phyloP scores from a whole-genome alignment of 306 rosid species.

The Alnus rubra region DNA sequence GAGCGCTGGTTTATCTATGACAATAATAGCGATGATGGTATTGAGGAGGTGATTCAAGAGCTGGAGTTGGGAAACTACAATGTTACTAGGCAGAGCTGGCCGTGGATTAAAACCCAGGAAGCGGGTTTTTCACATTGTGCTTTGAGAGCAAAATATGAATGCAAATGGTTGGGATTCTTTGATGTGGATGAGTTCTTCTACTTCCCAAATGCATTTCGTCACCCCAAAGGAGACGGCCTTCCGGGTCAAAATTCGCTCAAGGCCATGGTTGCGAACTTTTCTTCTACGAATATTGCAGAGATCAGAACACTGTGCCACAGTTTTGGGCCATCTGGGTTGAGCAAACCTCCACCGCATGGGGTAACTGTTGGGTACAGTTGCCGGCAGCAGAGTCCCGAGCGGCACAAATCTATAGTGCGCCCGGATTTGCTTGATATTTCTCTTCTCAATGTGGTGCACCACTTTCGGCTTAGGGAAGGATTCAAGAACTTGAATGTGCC shows the following conservation, averaged over 20 bases:
- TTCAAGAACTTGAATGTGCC: slow-evolving; percentile 43
- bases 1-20: slow-evolving; percentile 95
- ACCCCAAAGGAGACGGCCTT: slow-evolving; percentile 17
- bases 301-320: slow-evolving; percentile 82
- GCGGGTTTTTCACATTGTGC: slow-evolving; percentile 97
- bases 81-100: slow-evolving; percentile 74
- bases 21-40: slow-evolving; percentile 85
- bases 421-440: slow-evolving; percentile 64
- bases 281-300: slow-evolving; percentile 56
- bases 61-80: slow-evolving; percentile 62
- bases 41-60: slow-evolving; percentile 55
- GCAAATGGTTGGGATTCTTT: slow-evolving; percentile 93
- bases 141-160: slow-evolving; percentile 74
- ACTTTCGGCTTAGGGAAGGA: slow-evolving; percentile 71
- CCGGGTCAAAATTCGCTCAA: slow-evolving; percentile 64
- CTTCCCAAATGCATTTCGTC: slow-evolving; percentile 55
- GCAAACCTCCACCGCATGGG: slow-evolving; percentile 59
- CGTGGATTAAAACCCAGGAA: slow-evolving; percentile 96
- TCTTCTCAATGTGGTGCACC: slow-evolving; percentile 88
- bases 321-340: slow-evolving; percentile 92
- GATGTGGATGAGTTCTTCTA: slow-evolving; percentile 94
- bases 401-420: slow-evolving; percentile 88
- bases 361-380: slow-evolving; percentile 86
- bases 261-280: slow-evolving; percentile 52
- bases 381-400: slow-evolving; percentile 62